Conservation (phyloP, 148 eudicot genomes). For the Rhododendron ovatum region DNA sequence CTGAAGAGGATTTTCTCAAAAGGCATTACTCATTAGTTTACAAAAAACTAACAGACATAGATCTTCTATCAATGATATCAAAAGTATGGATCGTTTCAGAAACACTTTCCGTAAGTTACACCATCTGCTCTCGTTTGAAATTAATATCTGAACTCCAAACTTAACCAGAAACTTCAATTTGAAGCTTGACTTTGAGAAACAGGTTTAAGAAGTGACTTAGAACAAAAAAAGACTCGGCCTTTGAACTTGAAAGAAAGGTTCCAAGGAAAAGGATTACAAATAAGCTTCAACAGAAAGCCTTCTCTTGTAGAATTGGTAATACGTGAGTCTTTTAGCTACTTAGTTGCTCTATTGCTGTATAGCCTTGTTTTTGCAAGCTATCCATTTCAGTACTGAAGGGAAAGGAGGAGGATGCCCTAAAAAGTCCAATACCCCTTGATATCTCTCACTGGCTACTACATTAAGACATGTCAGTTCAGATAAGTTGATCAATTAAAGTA, state of each 20-base stretch:
- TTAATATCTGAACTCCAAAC: background rate
- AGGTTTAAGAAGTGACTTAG: background rate
- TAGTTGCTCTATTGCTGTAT: background rate
- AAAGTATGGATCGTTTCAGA: background rate
- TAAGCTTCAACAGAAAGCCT: background rate
- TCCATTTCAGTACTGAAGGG: background rate
- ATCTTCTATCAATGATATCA: background rate
- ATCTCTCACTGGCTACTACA: background rate
- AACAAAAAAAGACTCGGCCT: background rate
- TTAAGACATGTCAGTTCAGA: background rate
- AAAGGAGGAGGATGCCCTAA: background rate
- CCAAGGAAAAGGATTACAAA: background rate
- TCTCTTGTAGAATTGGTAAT: background rate
- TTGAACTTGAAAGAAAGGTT: background rate
- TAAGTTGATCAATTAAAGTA: background rate
- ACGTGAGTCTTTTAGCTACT: background rate
- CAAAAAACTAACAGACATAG: background rate
- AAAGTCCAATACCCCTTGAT: background rate
- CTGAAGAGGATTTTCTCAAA: constrained; percentile 22
- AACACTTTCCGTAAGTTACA: background rate
- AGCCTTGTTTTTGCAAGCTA: background rate
- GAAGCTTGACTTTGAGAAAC: background rate
- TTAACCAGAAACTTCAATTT: background rate
- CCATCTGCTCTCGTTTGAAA: background rate
- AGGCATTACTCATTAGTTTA: background rate